Conservation (phyloP, 1,284 basidiomycete genomes). For the Ustilago xerochloae region DNA sequence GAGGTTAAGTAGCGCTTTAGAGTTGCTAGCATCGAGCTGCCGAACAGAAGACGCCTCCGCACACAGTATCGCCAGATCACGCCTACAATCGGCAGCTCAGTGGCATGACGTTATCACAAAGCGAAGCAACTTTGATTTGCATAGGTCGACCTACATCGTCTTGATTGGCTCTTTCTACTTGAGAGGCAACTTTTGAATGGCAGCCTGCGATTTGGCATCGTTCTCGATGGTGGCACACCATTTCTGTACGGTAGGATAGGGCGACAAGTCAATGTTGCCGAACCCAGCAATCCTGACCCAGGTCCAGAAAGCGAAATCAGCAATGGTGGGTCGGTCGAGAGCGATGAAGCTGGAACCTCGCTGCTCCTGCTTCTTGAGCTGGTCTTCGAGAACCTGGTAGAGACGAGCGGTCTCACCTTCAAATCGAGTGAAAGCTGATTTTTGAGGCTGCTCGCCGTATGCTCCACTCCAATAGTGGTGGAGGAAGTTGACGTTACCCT, state of each 20-base stretch:
- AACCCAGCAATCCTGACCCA: slow-evolving; percentile 52
- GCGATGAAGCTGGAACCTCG: slow-evolving; percentile 54
- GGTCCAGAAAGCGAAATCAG: slow-evolving; percentile 58
- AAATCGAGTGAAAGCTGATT: slow-evolving; percentile 55
- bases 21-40: no score
- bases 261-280: slow-evolving; percentile 54
- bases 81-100: no score
- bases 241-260: slow-evolving; percentile 52
- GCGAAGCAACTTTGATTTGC: no score
- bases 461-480: slow-evolving; percentile 32
- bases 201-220: slow-evolving; percentile 47
- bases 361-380: slow-evolving; percentile 47
- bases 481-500: slow-evolving; percentile 45
- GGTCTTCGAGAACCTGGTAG: slow-evolving; percentile 56
- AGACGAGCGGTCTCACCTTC: slow-evolving; percentile 57
- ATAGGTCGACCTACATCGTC: not conserved
- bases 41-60: no score
- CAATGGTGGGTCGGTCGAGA: slow-evolving; percentile 60
- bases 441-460: slow-evolving; percentile 48
- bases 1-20: no score
- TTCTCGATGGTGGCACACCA: slow-evolving; percentile 50
- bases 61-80: no score
- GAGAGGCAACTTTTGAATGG: slow-evolving; percentile 47
- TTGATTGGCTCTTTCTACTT: slow-evolving; percentile 15
- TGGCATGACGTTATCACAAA: no score